These are phyloP conservation scores for Theileria orientalis DNA, from an alignment of 169 alveolate species.

Conservation along the genomic window DNA sequence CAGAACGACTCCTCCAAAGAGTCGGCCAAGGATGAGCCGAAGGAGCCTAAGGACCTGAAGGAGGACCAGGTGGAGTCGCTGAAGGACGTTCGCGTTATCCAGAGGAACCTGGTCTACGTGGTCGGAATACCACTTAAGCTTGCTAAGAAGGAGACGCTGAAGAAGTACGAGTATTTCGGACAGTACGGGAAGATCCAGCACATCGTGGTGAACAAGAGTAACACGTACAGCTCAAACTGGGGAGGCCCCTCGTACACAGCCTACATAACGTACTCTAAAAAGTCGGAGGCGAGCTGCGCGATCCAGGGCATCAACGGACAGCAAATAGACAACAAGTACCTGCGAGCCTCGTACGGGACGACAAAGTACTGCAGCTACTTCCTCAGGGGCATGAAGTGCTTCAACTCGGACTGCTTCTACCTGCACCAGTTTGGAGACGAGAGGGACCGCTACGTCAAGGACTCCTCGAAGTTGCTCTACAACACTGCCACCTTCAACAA, in stretches of 20 bases:
- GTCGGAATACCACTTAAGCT: constrained; percentile 81
- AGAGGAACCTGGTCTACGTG: constrained; percentile 85
- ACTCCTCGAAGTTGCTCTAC: constrained; percentile 60
- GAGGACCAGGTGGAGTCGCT: constrained; percentile 32
- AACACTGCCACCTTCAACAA: constrained; percentile 53
- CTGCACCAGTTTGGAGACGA: constrained; percentile 86
- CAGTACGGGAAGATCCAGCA: constrained; percentile 85
- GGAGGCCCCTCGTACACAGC: constrained; percentile 90
- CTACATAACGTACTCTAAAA: constrained; percentile 87
- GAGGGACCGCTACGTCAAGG: constrained; percentile 73
- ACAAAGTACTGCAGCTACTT: constrained; percentile 90
- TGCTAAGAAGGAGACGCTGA: constrained; percentile 83
- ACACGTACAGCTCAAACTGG: constrained; percentile 78
- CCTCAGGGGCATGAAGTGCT: constrained; percentile 83
- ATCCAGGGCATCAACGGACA: constrained; percentile 87
- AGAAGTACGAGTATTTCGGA: constrained; percentile 84
- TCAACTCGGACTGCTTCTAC: constrained; percentile 88
- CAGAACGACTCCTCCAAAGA: neutral
- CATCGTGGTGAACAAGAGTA: constrained; percentile 81
- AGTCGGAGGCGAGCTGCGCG: constrained; percentile 87
- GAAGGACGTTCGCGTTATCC: constrained; percentile 86
- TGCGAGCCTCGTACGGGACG: constrained; percentile 91
- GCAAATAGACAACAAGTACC: constrained; percentile 81
- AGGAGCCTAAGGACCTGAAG: neutral
- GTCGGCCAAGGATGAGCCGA: neutral